A percentile compares a stretch with the other conserved stretches of the same genome.
These are phyloP conservation scores for Buddleja alternifolia DNA, from an alignment of 257 asterid species.

Conservation along the genomic window DNA sequence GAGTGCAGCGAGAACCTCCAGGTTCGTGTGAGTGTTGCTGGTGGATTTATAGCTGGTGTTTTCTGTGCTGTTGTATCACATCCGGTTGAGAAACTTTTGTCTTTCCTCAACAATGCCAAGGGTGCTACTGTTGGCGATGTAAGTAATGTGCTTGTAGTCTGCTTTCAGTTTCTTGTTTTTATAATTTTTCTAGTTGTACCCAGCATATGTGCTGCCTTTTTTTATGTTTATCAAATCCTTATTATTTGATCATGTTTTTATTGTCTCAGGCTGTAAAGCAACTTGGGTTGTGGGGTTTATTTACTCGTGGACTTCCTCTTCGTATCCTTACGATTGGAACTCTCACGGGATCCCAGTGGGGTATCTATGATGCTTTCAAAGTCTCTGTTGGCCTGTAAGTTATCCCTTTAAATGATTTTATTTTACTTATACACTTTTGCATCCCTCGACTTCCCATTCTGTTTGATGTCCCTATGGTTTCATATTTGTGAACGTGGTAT, in stretches of 20 bases:
- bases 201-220: not conserved
- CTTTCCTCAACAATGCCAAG: conserved; percentile 91
- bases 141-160: conserved; percentile 33
- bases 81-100: conserved; percentile 91
- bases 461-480: not conserved
- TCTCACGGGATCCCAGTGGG: conserved; percentile 99
- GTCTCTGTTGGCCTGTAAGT: conserved; percentile 93
- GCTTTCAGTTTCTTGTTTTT: not conserved
- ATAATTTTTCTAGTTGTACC: not conserved
- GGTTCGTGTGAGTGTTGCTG: conserved; percentile 91
- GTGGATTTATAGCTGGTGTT: conserved; percentile 89
- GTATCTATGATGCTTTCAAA: conserved; percentile 93
- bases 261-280: conserved; percentile 72
- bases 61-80: conserved; percentile 85
- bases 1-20: conserved; percentile 76
- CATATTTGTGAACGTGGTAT: not conserved
- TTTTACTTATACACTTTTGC: not conserved
- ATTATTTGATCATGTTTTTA: not conserved
- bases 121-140: conserved; percentile 93
- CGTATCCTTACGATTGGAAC: conserved; percentile 97
- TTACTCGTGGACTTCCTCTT: conserved; percentile 89
- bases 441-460: not conserved
- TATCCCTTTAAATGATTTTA: not conserved
- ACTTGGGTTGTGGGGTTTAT: conserved; percentile 75
- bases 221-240: not conserved